Evolutionary conservation across 306 rosid genomes (phyloP).

Genomic region (Pterocarpus santalinus): DNA sequence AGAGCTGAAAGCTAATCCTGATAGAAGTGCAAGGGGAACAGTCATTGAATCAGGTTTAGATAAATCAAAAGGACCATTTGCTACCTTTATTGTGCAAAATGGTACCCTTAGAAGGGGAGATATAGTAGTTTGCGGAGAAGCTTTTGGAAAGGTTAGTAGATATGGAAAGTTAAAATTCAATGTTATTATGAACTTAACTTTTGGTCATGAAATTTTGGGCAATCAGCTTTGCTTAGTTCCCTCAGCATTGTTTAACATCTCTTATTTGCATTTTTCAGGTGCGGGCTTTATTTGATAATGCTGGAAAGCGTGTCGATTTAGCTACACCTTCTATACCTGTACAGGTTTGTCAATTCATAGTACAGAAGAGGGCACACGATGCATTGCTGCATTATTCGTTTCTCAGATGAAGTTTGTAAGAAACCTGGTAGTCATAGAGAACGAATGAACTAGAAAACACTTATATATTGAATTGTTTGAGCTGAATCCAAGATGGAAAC

Average conservation of each 20-base stretch:
- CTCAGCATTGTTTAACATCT: constrained; percentile 33
- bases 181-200: constrained; percentile 31
- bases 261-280: constrained; percentile 62
- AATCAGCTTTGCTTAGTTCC: constrained; percentile 9
- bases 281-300: constrained; percentile 94
- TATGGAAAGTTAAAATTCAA: constrained; percentile 21
- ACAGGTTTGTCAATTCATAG: constrained; percentile 70
- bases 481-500: too few species aligned
- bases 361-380: constrained; percentile 29
- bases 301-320: constrained; percentile 81
- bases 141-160: constrained; percentile 92
- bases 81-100: constrained; percentile 90
- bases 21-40: constrained; percentile 90
- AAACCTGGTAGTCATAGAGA: too few species aligned
- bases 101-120: constrained; percentile 89
- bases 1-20: constrained; percentile 98
- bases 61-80: constrained; percentile 94
- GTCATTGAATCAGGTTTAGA: constrained; percentile 95
- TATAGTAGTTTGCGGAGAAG: constrained; percentile 88
- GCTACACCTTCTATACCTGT: constrained; percentile 94
- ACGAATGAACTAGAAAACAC: too few species aligned
- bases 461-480: too few species aligned
- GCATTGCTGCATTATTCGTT: not conserved
- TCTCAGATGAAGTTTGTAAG: too few species aligned
- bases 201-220: constrained; percentile 8